These are phyloP conservation scores for Naematelia encephala DNA, from an alignment of 768 basidiomycete species.

Conservation along the genomic window DNA sequence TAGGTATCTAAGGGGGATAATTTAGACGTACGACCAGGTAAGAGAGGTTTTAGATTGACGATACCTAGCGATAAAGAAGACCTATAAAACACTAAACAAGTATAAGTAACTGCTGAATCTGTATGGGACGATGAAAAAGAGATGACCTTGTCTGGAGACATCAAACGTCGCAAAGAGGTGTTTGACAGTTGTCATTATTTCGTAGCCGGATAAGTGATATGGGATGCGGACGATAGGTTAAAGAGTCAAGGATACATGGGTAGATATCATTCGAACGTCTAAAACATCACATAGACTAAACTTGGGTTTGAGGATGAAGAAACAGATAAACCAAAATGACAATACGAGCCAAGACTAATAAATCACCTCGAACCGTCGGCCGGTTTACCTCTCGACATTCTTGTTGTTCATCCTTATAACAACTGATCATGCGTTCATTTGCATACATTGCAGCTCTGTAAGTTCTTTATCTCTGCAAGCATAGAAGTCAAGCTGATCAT, in stretches of 20 bases:
- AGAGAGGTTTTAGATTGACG: slow-evolving; percentile 90
- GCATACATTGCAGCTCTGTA: not conserved
- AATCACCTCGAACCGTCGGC: not conserved
- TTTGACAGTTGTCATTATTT: slow-evolving; percentile 5
- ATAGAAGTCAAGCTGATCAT: not conserved
- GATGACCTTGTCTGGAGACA: slow-evolving; percentile 22
- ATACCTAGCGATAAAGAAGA: slow-evolving; percentile 72
- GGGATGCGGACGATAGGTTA: too few relatives aligned
- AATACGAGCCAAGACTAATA: not conserved
- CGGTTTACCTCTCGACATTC: not conserved
- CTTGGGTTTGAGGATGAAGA: too few relatives aligned
- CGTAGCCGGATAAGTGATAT: too few relatives aligned
- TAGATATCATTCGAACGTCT: not conserved
- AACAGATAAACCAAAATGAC: too few relatives aligned
- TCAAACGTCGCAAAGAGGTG: slow-evolving; percentile 29
- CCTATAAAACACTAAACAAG: slow-evolving; percentile 57
- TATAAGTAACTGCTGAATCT: not conserved
- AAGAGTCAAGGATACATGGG: not conserved
- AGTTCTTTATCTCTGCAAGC: too few relatives aligned
- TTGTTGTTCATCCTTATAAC: not conserved
- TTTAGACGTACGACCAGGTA: slow-evolving; percentile 77
- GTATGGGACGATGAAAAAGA: not conserved
- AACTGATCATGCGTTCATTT: not conserved
- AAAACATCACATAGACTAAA: too few relatives aligned
- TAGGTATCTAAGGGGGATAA: not conserved